A percentile compares a stretch with the other conserved stretches of the same genome.
phyloP scores from a whole-genome alignment of 2,329 filamentous ascomycete species.

The Arachnomyces sp. region DNA sequence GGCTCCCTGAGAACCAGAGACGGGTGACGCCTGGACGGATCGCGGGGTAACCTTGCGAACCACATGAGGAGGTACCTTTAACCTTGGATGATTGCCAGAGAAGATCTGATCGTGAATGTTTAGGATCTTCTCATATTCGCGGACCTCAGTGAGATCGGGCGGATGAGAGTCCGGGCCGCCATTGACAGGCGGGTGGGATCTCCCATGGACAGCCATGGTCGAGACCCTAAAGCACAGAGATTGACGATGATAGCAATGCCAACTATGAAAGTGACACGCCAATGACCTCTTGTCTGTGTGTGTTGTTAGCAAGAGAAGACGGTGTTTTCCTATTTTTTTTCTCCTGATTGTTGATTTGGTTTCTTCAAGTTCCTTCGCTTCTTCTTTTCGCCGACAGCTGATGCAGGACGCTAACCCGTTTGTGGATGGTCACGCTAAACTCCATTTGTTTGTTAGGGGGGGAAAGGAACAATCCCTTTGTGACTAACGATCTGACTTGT shows the following conservation, averaged over 20 bases:
- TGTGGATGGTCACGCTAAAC: no score
- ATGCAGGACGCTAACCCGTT: neutral
- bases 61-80: conserved; percentile 50
- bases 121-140: conserved; percentile 72
- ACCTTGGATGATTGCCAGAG: conserved; percentile 57
- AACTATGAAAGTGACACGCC: conserved; percentile 5
- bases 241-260: neutral
- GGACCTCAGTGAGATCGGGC: conserved; percentile 46
- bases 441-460: no score
- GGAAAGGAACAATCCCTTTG: no score
- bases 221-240: neutral
- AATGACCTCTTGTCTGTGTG: neutral
- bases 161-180: conserved; percentile 19
- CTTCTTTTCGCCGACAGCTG: no score
- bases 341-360: no score
- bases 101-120: conserved; percentile 72
- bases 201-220: conserved; percentile 25
- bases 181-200: conserved; percentile 25
- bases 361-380: no score
- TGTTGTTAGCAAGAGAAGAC: neutral
- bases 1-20: conserved; percentile 21
- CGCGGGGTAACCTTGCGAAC: conserved; percentile 33
- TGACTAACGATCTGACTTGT: no score
- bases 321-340: no score
- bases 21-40: conserved; percentile 25